phyloP scores from a whole-genome alignment of 108 stramenopile genomes.

The Schizochytrium sp. region DNA sequence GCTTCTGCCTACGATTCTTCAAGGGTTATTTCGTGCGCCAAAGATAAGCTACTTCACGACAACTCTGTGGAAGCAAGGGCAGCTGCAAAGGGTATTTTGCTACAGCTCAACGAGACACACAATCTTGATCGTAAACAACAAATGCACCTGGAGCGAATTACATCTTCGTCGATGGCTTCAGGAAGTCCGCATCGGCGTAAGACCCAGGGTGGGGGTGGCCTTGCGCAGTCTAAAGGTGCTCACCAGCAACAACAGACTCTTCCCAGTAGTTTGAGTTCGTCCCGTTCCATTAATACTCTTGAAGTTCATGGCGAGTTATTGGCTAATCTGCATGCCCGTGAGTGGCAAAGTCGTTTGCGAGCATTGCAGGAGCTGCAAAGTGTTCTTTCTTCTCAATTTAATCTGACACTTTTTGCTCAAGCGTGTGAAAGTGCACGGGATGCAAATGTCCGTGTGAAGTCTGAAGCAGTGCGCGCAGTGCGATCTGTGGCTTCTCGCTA shows the following conservation, averaged over 20 bases:
- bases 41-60: conserved; percentile 60
- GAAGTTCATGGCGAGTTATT: background rate
- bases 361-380: background rate
- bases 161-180: background rate
- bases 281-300: background rate
- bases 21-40: conserved; percentile 40
- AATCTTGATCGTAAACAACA: conserved; percentile 56
- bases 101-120: conserved; percentile 35
- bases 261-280: background rate
- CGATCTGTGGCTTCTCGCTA: background rate
- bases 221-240: background rate
- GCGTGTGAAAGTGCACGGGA: conserved; percentile 22
- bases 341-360: background rate
- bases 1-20: background rate
- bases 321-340: background rate
- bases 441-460: no score
- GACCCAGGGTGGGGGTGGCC: background rate
- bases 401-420: background rate
- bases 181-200: background rate
- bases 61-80: conserved; percentile 33
- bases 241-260: background rate
- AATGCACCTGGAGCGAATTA: background rate
- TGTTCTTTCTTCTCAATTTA: background rate
- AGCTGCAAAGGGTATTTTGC: conserved; percentile 27
- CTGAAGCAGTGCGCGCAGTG: background rate